Conservation (phyloP, 176 grass and related monocot genomes). For the Aegilops speltoides region DNA sequence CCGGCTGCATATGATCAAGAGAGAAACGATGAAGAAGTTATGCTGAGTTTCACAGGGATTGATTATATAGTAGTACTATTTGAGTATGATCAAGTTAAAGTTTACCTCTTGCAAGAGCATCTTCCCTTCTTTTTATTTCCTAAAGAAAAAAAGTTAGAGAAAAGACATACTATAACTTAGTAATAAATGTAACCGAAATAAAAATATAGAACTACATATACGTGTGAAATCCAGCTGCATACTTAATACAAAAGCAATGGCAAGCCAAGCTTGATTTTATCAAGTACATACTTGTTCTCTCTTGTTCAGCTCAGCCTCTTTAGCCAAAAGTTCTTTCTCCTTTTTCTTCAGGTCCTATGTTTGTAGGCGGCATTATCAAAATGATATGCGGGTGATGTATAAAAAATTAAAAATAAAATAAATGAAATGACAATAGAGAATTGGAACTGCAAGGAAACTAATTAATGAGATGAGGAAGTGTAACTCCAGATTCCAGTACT, state of each 20-base stretch:
- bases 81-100: not conserved
- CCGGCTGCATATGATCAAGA: constrained; percentile 44
- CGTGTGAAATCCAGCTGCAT: not conserved
- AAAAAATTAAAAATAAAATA: not conserved
- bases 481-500: not conserved
- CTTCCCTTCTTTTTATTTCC: constrained; percentile 64
- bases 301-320: constrained; percentile 61
- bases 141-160: constrained; percentile 13
- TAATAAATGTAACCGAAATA: not conserved
- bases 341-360: constrained; percentile 56
- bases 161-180: not conserved
- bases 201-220: not conserved
- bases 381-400: not conserved
- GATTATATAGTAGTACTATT: not conserved
- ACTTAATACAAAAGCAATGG: not conserved
- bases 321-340: constrained; percentile 60
- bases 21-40: not conserved
- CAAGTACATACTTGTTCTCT: constrained; percentile 50
- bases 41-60: not conserved
- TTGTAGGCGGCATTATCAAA: not conserved
- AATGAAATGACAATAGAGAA: not conserved
- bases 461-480: not conserved
- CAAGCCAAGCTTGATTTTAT: not conserved
- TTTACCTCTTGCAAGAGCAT: constrained; percentile 49
- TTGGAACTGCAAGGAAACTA: not conserved